Evolutionary conservation across 176 grass and related monocot genomes (phyloP), one percentile per base, ranked within the genome.

Genomic region (Cenchrus purpureus): DNA sequence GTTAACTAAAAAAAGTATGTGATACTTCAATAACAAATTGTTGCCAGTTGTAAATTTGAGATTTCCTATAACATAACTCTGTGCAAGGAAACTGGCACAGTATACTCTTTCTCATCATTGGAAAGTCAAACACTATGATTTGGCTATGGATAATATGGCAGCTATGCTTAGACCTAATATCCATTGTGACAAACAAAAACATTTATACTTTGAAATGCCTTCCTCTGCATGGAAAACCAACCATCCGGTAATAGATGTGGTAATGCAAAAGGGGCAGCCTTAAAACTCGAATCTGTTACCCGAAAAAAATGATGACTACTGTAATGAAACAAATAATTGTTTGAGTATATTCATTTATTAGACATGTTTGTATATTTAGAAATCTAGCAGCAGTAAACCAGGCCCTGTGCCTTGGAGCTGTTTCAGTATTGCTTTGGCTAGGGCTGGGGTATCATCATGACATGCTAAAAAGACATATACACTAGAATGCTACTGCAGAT

Each of bases 391-490:
- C 2, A 80, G 16, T 53, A 66, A 15, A 80, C 5, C 8, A 8
- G 78, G 17, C 11, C 1, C 12, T 5, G 12, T 69, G 19, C 3
- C 50, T 81, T 44, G 32, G 7, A 68, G 12, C 65, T 81, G 49
- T 22, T 17, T 65, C 63, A 49, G 7, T 12, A 45, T 82, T 46
- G n/a, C 37, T 28, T 29, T 71, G 62, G 8, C 29, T 15, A 20
- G 37, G 51, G 15, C n/a, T 20, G 13, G 37, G 37, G 37, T 4
- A 40, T 40, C 37, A 32, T 32, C 58, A 75, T 53, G 10, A 22
- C 7, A 51, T 45, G 65, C 37, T 84, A 25, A 85, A 78, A 84
- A 34, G 2, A 78, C 12, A 2, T 68, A 37, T 67, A 49, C 74
- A 29, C 60, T 12, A 65, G 58, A 42, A 44, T 51, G 12, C 68